phyloP scores from a whole-genome alignment of 768 basidiomycete genomes.

The Tricholoma sp. region DNA sequence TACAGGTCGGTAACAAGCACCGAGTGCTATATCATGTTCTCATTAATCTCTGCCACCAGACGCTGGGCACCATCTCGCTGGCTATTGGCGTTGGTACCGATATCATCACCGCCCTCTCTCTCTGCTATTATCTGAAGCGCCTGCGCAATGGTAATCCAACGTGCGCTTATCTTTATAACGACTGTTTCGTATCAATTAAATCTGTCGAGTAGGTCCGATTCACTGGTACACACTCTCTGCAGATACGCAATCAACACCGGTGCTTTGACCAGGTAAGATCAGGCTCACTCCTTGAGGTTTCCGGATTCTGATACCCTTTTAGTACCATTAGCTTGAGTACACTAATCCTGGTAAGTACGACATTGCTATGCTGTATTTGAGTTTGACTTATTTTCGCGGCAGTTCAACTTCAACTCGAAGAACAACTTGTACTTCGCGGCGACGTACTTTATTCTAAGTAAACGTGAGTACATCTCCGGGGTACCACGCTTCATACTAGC shows the following conservation, averaged over 20 bases:
- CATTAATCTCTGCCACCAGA: slow-evolving; percentile 22
- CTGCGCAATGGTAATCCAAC: slow-evolving; percentile 49
- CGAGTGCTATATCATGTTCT: neutral
- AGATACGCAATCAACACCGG: slow-evolving; percentile 67
- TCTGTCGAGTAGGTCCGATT: slow-evolving; percentile 43
- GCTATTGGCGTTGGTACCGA: slow-evolving; percentile 53
- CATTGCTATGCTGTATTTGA: neutral
- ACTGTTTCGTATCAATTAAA: neutral
- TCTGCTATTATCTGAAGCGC: slow-evolving; percentile 55
- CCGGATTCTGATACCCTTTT: slow-evolving; percentile 2
- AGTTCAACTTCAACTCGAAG: slow-evolving; percentile 52
- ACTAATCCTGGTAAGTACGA: slow-evolving; percentile 44
- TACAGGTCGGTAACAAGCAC: slow-evolving; percentile 35
- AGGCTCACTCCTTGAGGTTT: neutral
- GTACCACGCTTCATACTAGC: neutral
- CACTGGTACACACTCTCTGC: slow-evolving; percentile 51
- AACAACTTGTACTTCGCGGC: slow-evolving; percentile 59
- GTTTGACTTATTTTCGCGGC: neutral
- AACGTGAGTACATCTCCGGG: slow-evolving; percentile 38
- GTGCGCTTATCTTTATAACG: slow-evolving; percentile 25
- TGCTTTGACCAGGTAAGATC: slow-evolving; percentile 47
- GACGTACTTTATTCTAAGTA: slow-evolving; percentile 61
- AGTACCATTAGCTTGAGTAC: slow-evolving; percentile 46
- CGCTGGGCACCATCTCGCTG: slow-evolving; percentile 47
- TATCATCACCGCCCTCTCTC: slow-evolving; percentile 48